phyloP scores from a whole-genome alignment of 2,329 filamentous ascomycete species.

The Emericellopsis atlantica region DNA sequence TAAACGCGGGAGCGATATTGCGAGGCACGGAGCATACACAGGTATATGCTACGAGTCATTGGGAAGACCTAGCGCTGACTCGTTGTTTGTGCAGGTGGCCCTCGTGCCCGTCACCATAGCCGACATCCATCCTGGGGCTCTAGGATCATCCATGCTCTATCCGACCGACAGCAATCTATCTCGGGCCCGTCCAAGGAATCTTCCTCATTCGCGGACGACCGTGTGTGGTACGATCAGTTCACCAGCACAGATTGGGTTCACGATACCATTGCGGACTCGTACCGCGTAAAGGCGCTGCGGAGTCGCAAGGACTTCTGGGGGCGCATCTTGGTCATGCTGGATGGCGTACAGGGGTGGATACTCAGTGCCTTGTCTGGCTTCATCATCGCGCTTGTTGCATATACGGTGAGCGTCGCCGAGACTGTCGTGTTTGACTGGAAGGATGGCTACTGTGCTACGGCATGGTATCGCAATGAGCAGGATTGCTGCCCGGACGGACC shows the following conservation, averaged over 20 bases:
- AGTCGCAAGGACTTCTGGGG: slow-evolving; percentile 75
- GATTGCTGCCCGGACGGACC: slow-evolving; percentile 39
- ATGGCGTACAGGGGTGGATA: slow-evolving; percentile 89
- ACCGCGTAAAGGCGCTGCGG: slow-evolving; percentile 72
- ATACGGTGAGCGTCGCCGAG: slow-evolving; percentile 80
- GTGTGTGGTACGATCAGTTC: slow-evolving; percentile 98
- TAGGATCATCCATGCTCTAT: slow-evolving; percentile 49
- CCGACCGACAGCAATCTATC: slow-evolving; percentile 39
- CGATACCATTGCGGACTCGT: slow-evolving; percentile 89
- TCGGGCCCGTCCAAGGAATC: slow-evolving; percentile 49
- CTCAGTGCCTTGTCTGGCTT: slow-evolving; percentile 82
- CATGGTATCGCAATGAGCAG: slow-evolving; percentile 66
- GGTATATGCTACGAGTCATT: slow-evolving; percentile 14
- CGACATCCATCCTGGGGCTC: slow-evolving; percentile 46
- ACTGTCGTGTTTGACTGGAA: slow-evolving; percentile 81
- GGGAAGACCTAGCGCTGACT: background rate
- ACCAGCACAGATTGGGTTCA: slow-evolving; percentile 98
- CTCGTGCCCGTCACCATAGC: slow-evolving; percentile 35
- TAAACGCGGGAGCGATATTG: slow-evolving; percentile 11
- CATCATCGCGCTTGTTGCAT: slow-evolving; percentile 74
- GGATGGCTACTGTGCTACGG: slow-evolving; percentile 64
- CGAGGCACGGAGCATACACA: slow-evolving; percentile 29
- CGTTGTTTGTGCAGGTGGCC: slow-evolving; percentile 9
- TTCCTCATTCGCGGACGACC: slow-evolving; percentile 58
- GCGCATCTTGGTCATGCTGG: slow-evolving; percentile 63